These are phyloP conservation scores for Paecilomyces sp. DNA, from an alignment of 2,329 filamentous ascomycete genomes.

Conservation along the genomic window DNA sequence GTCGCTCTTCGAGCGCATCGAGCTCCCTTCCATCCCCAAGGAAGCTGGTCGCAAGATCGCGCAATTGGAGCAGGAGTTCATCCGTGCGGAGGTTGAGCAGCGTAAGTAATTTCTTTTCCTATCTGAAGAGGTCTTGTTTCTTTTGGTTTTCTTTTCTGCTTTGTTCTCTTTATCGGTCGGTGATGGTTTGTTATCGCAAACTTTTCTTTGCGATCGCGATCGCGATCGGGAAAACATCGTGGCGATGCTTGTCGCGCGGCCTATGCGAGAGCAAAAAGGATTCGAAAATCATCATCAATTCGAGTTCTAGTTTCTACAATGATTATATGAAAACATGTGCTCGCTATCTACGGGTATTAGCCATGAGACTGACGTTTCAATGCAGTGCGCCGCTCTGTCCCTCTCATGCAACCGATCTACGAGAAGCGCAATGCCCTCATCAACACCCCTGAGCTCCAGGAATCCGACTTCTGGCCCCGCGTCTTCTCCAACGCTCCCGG, in stretches of 20 bases:
- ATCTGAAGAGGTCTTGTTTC: background rate
- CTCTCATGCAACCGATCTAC: conserved; percentile 64
- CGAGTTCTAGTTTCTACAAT: background rate
- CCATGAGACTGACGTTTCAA: conserved; percentile 1
- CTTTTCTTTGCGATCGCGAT: background rate
- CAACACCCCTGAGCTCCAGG: conserved; percentile 50
- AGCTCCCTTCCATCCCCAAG: conserved; percentile 24
- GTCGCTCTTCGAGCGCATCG: conserved; percentile 27
- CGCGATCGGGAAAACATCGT: background rate
- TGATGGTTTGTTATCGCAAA: background rate
- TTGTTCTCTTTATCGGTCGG: background rate
- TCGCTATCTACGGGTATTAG: conserved; percentile 1
- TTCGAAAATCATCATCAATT: background rate
- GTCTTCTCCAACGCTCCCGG: conserved; percentile 81
- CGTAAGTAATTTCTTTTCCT: conserved; percentile 48
- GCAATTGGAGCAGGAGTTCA: conserved; percentile 75
- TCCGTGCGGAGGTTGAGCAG: conserved; percentile 74
- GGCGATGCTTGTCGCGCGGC: background rate
- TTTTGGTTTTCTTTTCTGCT: conserved; percentile 1
- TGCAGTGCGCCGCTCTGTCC: conserved; percentile 65
- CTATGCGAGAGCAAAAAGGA: background rate
- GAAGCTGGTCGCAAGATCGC: conserved; percentile 58
- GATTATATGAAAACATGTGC: background rate
- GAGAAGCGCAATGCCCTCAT: conserved; percentile 66
- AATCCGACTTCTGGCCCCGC: conserved; percentile 83